A percentile compares a stretch with the other conserved stretches of the same genome.
Conservation (phyloP, 169 alveolate genomes). For the Eimeria nieschulzi region DNA sequence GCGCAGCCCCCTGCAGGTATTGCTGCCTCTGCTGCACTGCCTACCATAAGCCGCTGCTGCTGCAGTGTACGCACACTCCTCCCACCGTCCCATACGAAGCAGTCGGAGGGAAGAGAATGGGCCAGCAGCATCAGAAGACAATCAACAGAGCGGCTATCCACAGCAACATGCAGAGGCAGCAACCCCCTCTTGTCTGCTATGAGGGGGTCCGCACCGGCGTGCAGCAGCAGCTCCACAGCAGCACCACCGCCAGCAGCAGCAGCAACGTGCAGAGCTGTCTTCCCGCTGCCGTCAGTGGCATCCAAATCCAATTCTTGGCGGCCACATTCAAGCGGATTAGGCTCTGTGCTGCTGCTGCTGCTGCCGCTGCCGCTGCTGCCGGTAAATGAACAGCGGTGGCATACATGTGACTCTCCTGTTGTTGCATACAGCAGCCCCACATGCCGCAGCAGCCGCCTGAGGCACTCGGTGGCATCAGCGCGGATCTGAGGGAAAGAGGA, state of each 20-base stretch:
- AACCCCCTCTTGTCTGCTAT: slow-evolving; percentile 14
- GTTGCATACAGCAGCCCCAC: slow-evolving; percentile 27
- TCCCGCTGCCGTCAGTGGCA: slow-evolving; percentile 58
- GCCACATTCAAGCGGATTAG: neutral
- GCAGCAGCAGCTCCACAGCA: slow-evolving; percentile 69
- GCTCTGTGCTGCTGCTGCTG: slow-evolving; percentile 29
- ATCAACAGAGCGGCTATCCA: slow-evolving; percentile 42
- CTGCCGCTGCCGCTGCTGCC: neutral
- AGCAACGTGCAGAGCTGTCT: slow-evolving; percentile 65
- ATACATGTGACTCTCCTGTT: slow-evolving; percentile 35
- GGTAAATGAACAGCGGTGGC: slow-evolving; percentile 13
- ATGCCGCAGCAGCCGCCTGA: slow-evolving; percentile 56
- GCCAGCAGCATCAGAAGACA: slow-evolving; percentile 53
- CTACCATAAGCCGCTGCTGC: slow-evolving; percentile 45
- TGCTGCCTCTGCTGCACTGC: slow-evolving; percentile 18
- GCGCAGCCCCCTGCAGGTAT: neutral
- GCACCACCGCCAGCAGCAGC: slow-evolving; percentile 32
- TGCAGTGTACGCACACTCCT: neutral
- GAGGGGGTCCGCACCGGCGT: slow-evolving; percentile 64
- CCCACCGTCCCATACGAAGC: slow-evolving; percentile 28
- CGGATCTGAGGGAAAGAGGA: slow-evolving; percentile 25
- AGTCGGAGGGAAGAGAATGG: slow-evolving; percentile 49
- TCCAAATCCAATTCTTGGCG: slow-evolving; percentile 34
- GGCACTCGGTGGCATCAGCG: slow-evolving; percentile 66
- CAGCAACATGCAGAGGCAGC: slow-evolving; percentile 54